Base-by-base conservation (phyloP, 2,329 filamentous ascomycete species). In the Talaromyces albobiverticillius region DNA sequence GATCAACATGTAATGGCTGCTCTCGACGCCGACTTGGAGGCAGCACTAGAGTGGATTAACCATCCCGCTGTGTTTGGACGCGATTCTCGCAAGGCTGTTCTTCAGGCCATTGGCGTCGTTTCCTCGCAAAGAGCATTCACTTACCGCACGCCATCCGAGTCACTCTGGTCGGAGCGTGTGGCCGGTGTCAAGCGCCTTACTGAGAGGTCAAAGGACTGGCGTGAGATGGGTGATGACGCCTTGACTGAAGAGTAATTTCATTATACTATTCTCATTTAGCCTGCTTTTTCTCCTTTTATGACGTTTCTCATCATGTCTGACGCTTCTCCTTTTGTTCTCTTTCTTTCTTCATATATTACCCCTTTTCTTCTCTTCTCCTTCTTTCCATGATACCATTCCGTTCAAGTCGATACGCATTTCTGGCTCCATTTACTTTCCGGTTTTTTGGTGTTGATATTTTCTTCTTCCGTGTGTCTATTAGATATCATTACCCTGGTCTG, bases 41-140 rank as follows among this genome's bases (percentile, higher is more conserved):
- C 89, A 31, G 90, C 89, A 48, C 77, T 99, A 14, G 94, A 99
- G 73, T 99, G 94, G 94, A 97, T 99, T 71, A 91, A 88, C 67
- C 94, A 99, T 66, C 94, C 94, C 1, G 92, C 92, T 2, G 90
- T 97, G 2, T 99, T 99, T 68, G 87, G 89, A 8, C 85, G 94
- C 34, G 94, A 99, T 69, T 94, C 89, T 55, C 86, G 94, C 64
- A 99, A 99, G 76, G 90, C 93, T 4, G 92, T 99, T 2, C 79
- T 99, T 22, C 94, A 99, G 71, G 90, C 92, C 14, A 97, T 99
- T 61, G 93, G 94, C 6, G 92, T 97, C 58, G 96, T 99, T 63
- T 94, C 89, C 66, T 95, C 89, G 6, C 94, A 99, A 73, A 83
- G 94, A 45, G 92, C 88, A 10, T 96, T 93, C 68, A 97, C 94